Conservation (phyloP, 768 basidiomycete species). For the Epithele typhae region DNA sequence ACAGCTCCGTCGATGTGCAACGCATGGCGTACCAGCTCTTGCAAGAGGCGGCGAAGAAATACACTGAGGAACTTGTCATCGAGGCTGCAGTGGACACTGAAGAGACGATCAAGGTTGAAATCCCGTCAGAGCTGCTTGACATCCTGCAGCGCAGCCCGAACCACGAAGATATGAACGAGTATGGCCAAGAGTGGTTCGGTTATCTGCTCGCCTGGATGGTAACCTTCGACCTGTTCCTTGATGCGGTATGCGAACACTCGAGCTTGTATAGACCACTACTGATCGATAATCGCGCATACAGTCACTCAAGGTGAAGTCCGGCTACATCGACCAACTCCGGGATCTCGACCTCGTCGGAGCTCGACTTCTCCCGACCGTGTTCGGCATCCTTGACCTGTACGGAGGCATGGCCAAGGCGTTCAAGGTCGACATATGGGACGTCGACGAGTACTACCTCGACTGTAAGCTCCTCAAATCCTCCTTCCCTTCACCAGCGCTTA, state of each 20-base stretch:
- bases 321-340: slow-evolving; percentile 84
- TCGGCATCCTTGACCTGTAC: slow-evolving; percentile 65
- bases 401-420: slow-evolving; percentile 60
- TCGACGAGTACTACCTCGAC: slow-evolving; percentile 79
- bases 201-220: slow-evolving; percentile 88
- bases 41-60: slow-evolving; percentile 60
- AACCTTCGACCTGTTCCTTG: slow-evolving; percentile 77
- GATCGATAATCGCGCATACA: slow-evolving; percentile 31
- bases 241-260: slow-evolving; percentile 75
- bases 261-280: not conserved
- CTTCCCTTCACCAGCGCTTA: not conserved
- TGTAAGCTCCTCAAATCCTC: slow-evolving; percentile 42
- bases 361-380: slow-evolving; percentile 67
- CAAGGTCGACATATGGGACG: slow-evolving; percentile 80
- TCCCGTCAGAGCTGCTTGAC: slow-evolving; percentile 65
- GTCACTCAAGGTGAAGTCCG: slow-evolving; percentile 84
- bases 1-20: slow-evolving; percentile 62
- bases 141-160: slow-evolving; percentile 51
- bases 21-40: slow-evolving; percentile 75
- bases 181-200: slow-evolving; percentile 46
- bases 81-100: slow-evolving; percentile 82
- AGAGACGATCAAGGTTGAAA: slow-evolving; percentile 41
- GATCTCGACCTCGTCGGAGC: slow-evolving; percentile 57
- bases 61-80: slow-evolving; percentile 81
- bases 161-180: slow-evolving; percentile 34